Evolutionary conservation across 768 basidiomycete species (phyloP), one percentile per base, ranked within the genome.

Genomic region (Lenzites betulinus): DNA sequence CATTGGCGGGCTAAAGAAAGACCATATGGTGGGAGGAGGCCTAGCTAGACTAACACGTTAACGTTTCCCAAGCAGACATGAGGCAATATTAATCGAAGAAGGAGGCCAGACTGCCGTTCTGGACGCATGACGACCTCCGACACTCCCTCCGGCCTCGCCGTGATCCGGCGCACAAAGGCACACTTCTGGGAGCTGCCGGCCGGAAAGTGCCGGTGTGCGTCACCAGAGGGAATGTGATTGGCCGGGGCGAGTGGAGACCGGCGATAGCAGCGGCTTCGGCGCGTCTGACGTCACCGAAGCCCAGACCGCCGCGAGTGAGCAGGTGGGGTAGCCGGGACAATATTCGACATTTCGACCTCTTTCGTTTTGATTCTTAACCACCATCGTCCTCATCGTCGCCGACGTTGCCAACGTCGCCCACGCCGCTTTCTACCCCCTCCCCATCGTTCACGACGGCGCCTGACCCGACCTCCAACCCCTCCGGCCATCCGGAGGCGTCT

Each of bases 331-430:
- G 38, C 38, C 38, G 38, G 44, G 36, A 51, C 38, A 51, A 51
- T 49, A 44, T 35, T 55, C 22, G 30, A 49, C 41, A 55, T 61
- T 61, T 51, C 60, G 28, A 48, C 26, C 38, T 13, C 35, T 36
- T 55, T 55, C 53, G 33, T 33, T 48, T 61, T 61, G 57, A 51
- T 59, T 63, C 51, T 53, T 54, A 7, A 55, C 55, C 62, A 54
- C 57, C 52, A 58, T 52, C 56, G 43, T 41, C 62, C 26, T 54
- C 58, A 46, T 51, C 57, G 39, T 59, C 62, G 48, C 28, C 51
- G 46, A 36, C 59, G 53, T 58, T 35, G 28, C 43, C 7, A 28
- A 28, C 41, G 18, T 42, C 42, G 47, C 43, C 52, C 28, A 39
- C 41, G 26, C 52, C 61, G 23, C 33, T 39, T 43, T 22, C 25